A percentile compares a stretch with the other conserved stretches of the same genome.
These are phyloP conservation scores for Jasminum sambac DNA, from an alignment of 257 asterid genomes.

Conservation along the genomic window DNA sequence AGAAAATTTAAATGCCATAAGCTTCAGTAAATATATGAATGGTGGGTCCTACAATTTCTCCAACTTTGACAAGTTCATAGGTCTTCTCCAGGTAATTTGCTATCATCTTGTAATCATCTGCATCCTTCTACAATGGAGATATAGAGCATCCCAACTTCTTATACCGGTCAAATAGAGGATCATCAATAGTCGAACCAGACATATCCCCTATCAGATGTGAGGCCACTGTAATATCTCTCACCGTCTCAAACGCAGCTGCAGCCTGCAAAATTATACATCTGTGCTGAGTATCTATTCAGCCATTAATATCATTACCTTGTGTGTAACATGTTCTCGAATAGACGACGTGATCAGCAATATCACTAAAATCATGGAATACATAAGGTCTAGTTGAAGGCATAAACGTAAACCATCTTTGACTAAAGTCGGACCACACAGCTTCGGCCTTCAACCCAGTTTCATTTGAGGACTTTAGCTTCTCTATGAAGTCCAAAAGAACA, in stretches of 20 bases:
- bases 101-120: constrained; percentile 76
- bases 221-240: constrained; percentile 75
- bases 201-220: constrained; percentile 80
- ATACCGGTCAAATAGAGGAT: constrained; percentile 74
- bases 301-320: not conserved
- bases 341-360: constrained; percentile 76
- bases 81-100: constrained; percentile 71
- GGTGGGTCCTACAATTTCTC: constrained; percentile 55
- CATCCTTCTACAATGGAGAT: constrained; percentile 47
- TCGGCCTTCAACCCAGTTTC: constrained; percentile 35
- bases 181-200: constrained; percentile 68
- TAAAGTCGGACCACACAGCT: constrained; percentile 61
- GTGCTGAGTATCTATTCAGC: not conserved
- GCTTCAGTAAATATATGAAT: not conserved
- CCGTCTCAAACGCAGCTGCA: constrained; percentile 65
- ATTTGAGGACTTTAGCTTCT: constrained; percentile 23
- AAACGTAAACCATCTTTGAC: constrained; percentile 73
- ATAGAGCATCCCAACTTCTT: constrained; percentile 68
- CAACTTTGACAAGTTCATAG: constrained; percentile 74
- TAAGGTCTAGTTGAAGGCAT: constrained; percentile 74
- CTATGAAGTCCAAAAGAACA: constrained; percentile 37
- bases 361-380: constrained; percentile 43
- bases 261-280: constrained; percentile 43
- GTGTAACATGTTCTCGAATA: no score
- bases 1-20: not conserved